Base-by-base conservation (phyloP, 257 asterid genomes). In the Petunia axillaris region DNA sequence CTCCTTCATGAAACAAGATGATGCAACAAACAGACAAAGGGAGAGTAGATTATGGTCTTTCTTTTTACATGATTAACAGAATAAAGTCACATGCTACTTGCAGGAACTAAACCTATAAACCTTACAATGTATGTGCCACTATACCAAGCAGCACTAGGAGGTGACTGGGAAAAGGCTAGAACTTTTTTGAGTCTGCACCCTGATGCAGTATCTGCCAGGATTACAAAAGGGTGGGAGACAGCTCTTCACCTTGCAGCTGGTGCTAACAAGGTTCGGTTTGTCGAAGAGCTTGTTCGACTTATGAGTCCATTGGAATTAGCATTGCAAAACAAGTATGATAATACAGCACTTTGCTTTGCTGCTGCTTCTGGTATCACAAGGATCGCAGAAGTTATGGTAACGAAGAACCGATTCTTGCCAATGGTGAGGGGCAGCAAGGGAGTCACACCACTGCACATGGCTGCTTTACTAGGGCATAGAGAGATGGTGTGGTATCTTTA, bases 311-410 rank as follows among this genome's bases (percentile, higher is more conserved):
- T 40, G 70, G 88, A 80, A 52, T 76, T 85, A 67, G 70, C 81
- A 64, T 40, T 79, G 63, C 86, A 81, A 16, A 85, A 83, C 85
- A 85, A 85, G 38, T 80, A 80, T 62, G 84, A 78, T 7, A 85
- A 85, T 60, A 85, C 88, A 2, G 88, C 86, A 4, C 86, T 85
- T 50, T 85, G 88, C 81, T 83, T 83, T 62, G 88, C 88, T 36
- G 88, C 88, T 77, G 88, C 88, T 4, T 83, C 88, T 0, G 88
- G 88, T 57, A 66, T 77, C 5, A 77, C 83, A n/a, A 71, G 68
- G 50, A 68, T 85, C 1, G 88, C 88, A 59, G 70, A 80, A 55
- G 78, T 76, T 43, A 82, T 85, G 88, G 88, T 85, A 57, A 65
- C 10, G 48, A 85, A 82, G 79, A 80, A 77, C 79, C 75, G 10